These are phyloP conservation scores for Vitis vinifera DNA, from an alignment of 164 flowering plant genomes.

Conservation along the genomic window DNA sequence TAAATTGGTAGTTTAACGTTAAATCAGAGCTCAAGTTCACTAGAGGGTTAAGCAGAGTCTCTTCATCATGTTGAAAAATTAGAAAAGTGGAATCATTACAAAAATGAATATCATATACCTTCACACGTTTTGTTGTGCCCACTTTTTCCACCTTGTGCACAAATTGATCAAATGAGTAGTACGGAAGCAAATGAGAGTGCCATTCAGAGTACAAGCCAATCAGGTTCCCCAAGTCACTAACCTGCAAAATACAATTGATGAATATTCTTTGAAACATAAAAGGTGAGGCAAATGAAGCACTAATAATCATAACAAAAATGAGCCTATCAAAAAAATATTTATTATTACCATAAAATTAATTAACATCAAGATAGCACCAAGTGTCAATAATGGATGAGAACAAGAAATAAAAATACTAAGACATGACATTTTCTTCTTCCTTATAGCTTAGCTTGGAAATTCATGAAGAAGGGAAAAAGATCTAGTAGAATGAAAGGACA, in stretches of 20 bases:
- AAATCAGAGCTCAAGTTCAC: too few species aligned
- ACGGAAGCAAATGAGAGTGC: constrained; percentile 83
- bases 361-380: too few species aligned
- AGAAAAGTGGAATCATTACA: not conserved
- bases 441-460: too few species aligned
- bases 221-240: constrained; percentile 63
- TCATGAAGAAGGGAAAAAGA: too few species aligned
- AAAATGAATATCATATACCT: constrained; percentile 36
- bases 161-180: constrained; percentile 79
- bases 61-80: too few species aligned
- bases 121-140: constrained; percentile 65
- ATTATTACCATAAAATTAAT: too few species aligned
- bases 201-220: constrained; percentile 70
- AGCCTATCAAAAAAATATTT: not conserved
- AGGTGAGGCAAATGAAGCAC: not conserved
- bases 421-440: too few species aligned
- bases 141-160: constrained; percentile 78
- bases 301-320: not conserved
- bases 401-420: too few species aligned
- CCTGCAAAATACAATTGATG: constrained; percentile 31
- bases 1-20: too few species aligned
- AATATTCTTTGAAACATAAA: not conserved
- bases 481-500: too few species aligned
- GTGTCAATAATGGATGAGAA: too few species aligned
- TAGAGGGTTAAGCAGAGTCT: too few species aligned